Evolutionary conservation across 371 early-diverging fungal genomes (phyloP).

Genomic region (Mucor indicus): DNA sequence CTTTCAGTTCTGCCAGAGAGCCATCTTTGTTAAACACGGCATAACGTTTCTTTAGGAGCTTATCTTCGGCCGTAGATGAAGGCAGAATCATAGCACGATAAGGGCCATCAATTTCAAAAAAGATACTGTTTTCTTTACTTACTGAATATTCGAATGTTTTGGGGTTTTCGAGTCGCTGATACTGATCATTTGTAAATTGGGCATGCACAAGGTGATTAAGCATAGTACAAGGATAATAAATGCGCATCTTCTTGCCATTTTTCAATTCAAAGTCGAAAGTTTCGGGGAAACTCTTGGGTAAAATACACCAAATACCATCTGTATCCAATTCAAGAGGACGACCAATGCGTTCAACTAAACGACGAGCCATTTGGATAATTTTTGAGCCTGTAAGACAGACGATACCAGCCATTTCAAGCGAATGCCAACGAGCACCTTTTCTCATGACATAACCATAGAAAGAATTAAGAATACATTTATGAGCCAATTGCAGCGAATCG

Average conservation of each 20-base stretch:
- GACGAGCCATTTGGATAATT: constrained; percentile 97
- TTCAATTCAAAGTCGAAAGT: constrained; percentile 81
- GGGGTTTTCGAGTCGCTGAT: constrained; percentile 74
- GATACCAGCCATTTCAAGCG: constrained; percentile 99
- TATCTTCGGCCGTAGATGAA: constrained; percentile 95
- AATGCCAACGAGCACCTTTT: constrained; percentile 99
- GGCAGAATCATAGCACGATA: constrained; percentile 99
- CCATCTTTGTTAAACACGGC: constrained; percentile 98
- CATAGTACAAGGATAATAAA: constrained; percentile 97
- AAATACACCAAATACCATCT: constrained; percentile 99
- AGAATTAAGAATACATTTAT: constrained; percentile 98
- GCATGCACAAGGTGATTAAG: constrained; percentile 97
- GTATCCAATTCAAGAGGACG: constrained; percentile 98
- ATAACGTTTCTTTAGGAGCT: constrained; percentile 97
- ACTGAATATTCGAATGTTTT: constrained; percentile 67
- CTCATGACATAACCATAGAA: constrained; percentile 99
- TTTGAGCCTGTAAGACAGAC: constrained; percentile 97
- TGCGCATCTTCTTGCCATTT: constrained; percentile 73
- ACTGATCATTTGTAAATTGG: constrained; percentile 98
- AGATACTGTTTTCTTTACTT: constrained; percentile 93
- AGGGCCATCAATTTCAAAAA: constrained; percentile 99
- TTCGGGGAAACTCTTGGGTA: constrained; percentile 94
- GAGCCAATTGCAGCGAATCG: constrained; percentile 98
- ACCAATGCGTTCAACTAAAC: constrained; percentile 93
- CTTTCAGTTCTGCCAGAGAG: constrained; percentile 97